These are phyloP conservation scores for Prunus mongolica DNA, from an alignment of 306 rosid species.

Conservation along the genomic window DNA sequence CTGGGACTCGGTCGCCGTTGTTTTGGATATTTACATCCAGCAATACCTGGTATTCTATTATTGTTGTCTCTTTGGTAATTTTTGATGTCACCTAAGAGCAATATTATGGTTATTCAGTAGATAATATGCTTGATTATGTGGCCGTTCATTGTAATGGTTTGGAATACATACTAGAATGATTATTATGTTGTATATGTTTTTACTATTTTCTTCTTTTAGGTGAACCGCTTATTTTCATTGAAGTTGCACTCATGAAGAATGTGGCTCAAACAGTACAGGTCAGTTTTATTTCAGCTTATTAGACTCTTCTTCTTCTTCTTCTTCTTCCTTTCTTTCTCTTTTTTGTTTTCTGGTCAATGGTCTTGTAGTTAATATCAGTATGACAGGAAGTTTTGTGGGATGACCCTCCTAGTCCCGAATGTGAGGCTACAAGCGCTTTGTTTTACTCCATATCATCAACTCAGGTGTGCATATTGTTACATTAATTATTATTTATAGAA, in stretches of 20 bases:
- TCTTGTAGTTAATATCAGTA: conserved; percentile 5
- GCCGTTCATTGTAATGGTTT: background rate
- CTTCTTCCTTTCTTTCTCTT: conserved; percentile 2
- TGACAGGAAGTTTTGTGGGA: conserved; percentile 92
- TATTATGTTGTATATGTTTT: background rate
- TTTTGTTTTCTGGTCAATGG: background rate
- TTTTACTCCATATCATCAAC: conserved; percentile 96
- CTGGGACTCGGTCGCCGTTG: conserved; percentile 94
- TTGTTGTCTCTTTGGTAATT: background rate
- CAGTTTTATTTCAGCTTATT: conserved; percentile 15
- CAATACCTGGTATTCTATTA: conserved; percentile 67
- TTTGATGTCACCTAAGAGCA: background rate
- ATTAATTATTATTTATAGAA: background rate
- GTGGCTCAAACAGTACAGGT: conserved; percentile 81
- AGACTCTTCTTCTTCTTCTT: background rate
- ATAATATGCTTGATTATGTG: background rate
- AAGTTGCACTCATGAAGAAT: conserved; percentile 83
- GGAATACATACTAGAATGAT: too few species aligned
- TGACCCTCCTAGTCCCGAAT: conserved; percentile 77
- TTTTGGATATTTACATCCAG: conserved; percentile 90
- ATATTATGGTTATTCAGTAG: background rate
- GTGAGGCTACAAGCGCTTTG: conserved; percentile 84
- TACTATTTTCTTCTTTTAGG: conserved; percentile 31
- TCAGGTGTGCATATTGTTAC: conserved; percentile 55
- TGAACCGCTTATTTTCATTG: conserved; percentile 89